These are phyloP conservation scores for Alternaria brassicicola DNA, from an alignment of 2,329 filamentous ascomycete species.

Conservation along the genomic window DNA sequence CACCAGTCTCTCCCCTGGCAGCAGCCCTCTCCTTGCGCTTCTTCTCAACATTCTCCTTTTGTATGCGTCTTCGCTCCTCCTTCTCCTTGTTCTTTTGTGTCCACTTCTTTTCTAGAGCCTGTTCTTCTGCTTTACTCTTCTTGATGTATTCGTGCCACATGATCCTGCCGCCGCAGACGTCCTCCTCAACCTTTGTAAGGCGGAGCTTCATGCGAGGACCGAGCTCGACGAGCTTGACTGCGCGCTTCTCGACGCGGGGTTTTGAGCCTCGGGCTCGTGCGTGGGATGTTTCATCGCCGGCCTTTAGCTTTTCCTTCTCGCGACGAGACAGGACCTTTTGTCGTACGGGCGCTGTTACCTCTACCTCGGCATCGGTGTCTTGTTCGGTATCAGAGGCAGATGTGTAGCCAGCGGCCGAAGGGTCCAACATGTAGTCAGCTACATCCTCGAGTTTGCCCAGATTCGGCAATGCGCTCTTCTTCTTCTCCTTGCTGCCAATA, in stretches of 20 bases:
- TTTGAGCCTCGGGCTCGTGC: constrained; percentile 45
- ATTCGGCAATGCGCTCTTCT: constrained; percentile 77
- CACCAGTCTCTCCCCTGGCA: constrained; percentile 45
- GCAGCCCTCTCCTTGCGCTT: constrained; percentile 69
- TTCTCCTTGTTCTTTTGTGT: constrained; percentile 78
- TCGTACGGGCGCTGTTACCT: constrained; percentile 69
- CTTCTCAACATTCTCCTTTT: constrained; percentile 88
- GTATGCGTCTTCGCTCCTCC: constrained; percentile 78
- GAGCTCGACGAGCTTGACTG: constrained; percentile 89
- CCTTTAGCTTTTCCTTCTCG: constrained; percentile 52
- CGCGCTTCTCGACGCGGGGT: constrained; percentile 75
- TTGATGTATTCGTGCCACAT: constrained; percentile 98
- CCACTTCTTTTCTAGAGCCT: constrained; percentile 82
- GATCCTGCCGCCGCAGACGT: constrained; percentile 83
- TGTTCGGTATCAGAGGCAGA: constrained; percentile 91
- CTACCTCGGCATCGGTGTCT: constrained; percentile 94
- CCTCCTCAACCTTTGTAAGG: constrained; percentile 95
- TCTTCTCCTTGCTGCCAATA: constrained; percentile 60
- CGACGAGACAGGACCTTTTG: constrained; percentile 66
- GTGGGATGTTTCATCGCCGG: constrained; percentile 48
- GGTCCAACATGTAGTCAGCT: constrained; percentile 89
- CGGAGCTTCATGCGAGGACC: constrained; percentile 88
- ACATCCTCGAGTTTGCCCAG: constrained; percentile 91
- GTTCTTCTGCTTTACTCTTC: constrained; percentile 79
- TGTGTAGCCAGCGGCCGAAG: constrained; percentile 79